Conservation (phyloP, 495 filamentous ascomycete species). For the Ascodesmis nigricans region DNA sequence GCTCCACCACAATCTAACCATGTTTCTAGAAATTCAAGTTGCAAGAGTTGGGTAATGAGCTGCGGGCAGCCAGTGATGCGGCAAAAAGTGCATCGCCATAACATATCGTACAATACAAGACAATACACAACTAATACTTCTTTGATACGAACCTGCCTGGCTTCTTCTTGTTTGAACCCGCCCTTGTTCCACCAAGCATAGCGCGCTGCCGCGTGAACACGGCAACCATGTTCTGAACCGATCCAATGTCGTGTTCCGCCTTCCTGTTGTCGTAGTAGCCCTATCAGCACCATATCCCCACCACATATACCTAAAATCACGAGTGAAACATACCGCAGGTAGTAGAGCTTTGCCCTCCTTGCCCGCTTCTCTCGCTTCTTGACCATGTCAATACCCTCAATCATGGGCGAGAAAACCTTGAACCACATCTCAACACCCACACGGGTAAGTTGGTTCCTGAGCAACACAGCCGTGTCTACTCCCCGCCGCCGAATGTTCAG, state of each 20-base stretch:
- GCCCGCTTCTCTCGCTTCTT: conserved; percentile 63
- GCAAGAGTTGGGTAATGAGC: conserved; percentile 34
- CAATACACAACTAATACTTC: too few relatives aligned
- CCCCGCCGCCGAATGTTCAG: conserved; percentile 65
- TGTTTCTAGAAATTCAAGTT: conserved; percentile 88
- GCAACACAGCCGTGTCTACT: conserved; percentile 63
- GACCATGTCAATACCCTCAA: conserved; percentile 82
- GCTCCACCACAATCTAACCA: too few relatives aligned
- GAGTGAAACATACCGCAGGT: conserved; percentile 53
- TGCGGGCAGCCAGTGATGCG: conserved; percentile 24
- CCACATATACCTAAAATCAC: conserved; percentile 18
- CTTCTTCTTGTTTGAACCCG: too few relatives aligned
- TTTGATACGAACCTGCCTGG: too few relatives aligned
- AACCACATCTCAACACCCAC: conserved; percentile 95
- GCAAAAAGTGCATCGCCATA: too few relatives aligned
- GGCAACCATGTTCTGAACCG: conserved; percentile 47
- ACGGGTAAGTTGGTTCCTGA: conserved; percentile 60
- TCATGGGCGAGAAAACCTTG: conserved; percentile 76
- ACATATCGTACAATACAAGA: too few relatives aligned
- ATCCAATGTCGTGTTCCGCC: conserved; percentile 44
- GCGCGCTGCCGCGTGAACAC: conserved; percentile 34
- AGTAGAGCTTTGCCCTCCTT: conserved; percentile 72
- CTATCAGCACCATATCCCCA: conserved; percentile 16
- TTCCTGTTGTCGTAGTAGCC: conserved; percentile 23
- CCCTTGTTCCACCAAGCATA: conserved; percentile 3